A percentile compares a stretch with the other conserved stretches of the same genome.
Evolutionary conservation across 169 alveolate species (phyloP).

Genomic region (Pseudocohnilembus persalinus): DNA sequence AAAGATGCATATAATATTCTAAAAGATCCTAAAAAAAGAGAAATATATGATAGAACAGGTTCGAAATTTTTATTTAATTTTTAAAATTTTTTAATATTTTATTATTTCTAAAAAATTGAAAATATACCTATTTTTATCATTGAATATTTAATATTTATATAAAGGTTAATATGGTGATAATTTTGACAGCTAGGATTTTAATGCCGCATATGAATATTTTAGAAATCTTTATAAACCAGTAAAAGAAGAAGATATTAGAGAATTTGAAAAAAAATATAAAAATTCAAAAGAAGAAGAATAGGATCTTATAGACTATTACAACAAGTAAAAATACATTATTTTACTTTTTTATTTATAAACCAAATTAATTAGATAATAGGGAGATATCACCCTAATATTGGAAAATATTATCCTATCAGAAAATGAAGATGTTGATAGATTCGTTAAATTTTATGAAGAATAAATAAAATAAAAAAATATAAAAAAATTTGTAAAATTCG

Average conservation of each 20-base stretch:
- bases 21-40: no score
- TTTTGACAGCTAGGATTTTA: conserved; percentile 42
- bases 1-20: no score
- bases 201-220: conserved; percentile 43
- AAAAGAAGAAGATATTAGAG: conserved; percentile 63
- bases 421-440: conserved; percentile 68
- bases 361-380: conserved; percentile 43
- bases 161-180: conserved; percentile 49
- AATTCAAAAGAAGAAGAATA: conserved; percentile 75
- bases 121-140: no score
- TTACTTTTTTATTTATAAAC: not conserved
- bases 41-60: no score
- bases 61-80: no score
- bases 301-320: conserved; percentile 67
- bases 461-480: conserved; percentile 49
- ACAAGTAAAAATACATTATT: not conserved
- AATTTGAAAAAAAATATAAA: conserved; percentile 55
- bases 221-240: conserved; percentile 56
- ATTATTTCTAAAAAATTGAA: no score
- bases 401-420: conserved; percentile 69
- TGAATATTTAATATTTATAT: no score
- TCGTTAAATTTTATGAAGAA: conserved; percentile 54
- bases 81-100: no score
- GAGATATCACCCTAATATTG: conserved; percentile 65
- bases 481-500: conserved; percentile 15